Base-by-base conservation (phyloP, 2,329 filamentous ascomycete genomes). In the Sphaerulina vaccinii region DNA sequence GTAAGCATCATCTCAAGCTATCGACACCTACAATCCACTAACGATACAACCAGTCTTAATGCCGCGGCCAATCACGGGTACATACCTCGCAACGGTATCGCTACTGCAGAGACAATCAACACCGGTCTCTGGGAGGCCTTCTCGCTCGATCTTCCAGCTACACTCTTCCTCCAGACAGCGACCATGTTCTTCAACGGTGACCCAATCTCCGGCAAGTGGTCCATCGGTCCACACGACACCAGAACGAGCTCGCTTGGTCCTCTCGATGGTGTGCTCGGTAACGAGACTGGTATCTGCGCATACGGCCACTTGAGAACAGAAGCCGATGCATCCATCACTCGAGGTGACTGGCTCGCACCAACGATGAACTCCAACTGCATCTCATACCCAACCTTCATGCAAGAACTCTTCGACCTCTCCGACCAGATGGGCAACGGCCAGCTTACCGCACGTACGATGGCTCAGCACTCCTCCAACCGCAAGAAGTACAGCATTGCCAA, bases 51-150 rank as follows among this genome's bases (percentile, higher is more conserved):
- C 38, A 36, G 48, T 19, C 41, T 63, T 37, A 56, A 56, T 36
- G 57, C 57, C 11, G 42, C 47, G 22, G 65, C 65, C 22, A 68
- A 68, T 45, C 65, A 66, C 46, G 59, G 59, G 32, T 61, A 61
- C 49, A 51, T 62, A n/a, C 60, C 56, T 21, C 51, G 58, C 13
- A 23, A 49, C 48, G 60, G 60, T 36, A 55, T 60, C 33, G 54
- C 47, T 15, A 53, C 58, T 16, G 35, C 56, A 16, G 49, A 55
- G 16, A 53, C 51, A 13, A 59, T 63, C 49, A 63, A 63, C 49
- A 60, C 55, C 15, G 54, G 57, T 36, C 49, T 59, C 7, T 51
- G 44, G 19, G 41, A 47, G 19, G 51, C 52, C 1, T 62, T 54
- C 44, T 53, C 55, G 21, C 50, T 62, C 15, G 58, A 60, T 40